phyloP scores from a whole-genome alignment of 2,329 filamentous ascomycete species.

The Sporothrix inflata region DNA sequence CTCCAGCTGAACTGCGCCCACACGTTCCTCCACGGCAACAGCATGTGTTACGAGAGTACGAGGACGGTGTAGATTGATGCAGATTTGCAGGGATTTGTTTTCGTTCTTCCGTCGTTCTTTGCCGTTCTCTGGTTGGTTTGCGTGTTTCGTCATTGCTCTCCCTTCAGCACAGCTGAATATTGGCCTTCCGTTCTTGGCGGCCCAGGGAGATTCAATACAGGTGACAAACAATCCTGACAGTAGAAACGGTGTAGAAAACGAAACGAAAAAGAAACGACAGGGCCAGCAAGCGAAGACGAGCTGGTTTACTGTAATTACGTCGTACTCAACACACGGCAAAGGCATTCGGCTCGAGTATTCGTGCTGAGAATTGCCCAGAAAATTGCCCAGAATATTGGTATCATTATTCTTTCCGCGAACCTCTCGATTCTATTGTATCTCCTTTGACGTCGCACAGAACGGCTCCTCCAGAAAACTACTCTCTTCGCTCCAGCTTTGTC shows the following conservation, averaged over 20 bases:
- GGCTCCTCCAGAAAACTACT: not conserved
- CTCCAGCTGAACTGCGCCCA: slow-evolving; percentile 7
- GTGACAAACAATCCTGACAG: not conserved
- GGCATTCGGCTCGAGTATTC: not conserved
- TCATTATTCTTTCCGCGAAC: not conserved
- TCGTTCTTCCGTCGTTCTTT: too few relatives aligned
- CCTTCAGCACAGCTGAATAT: too few relatives aligned
- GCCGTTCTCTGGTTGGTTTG: not conserved
- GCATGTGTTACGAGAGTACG: not conserved
- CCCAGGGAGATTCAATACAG: not conserved
- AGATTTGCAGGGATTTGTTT: not conserved
- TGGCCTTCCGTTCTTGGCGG: not conserved
- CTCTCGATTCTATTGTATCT: not conserved
- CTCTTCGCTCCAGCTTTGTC: not conserved
- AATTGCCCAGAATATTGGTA: not conserved
- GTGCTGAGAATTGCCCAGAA: not conserved
- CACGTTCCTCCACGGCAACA: not conserved
- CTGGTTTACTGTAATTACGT: too few relatives aligned
- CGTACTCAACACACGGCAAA: not conserved
- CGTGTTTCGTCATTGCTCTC: not conserved
- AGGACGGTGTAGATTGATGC: not conserved
- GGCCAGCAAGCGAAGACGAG: not conserved
- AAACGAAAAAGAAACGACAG: not conserved
- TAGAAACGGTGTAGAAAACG: not conserved
- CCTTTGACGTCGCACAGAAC: not conserved